These are phyloP conservation scores for Beauveria sp. DNA, from an alignment of 2,329 filamentous ascomycete genomes.

Conservation along the genomic window DNA sequence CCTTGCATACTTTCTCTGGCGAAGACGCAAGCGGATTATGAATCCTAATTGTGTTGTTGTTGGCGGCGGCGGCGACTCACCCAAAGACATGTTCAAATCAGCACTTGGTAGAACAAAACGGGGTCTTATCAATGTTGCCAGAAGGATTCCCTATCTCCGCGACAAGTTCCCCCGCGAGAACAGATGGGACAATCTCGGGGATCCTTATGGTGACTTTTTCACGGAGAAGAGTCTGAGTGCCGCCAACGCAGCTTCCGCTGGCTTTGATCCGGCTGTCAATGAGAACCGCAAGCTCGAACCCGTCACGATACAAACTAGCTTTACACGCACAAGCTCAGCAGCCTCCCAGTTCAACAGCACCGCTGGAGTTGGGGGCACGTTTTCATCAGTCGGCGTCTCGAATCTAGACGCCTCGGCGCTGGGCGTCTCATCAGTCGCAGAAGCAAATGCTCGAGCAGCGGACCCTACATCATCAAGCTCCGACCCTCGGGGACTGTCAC, in stretches of 20 bases:
- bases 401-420: background rate
- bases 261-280: background rate
- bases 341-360: background rate
- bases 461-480: background rate
- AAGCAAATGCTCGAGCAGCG: background rate
- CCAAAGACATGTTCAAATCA: background rate
- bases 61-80: background rate
- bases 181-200: conserved; percentile 4
- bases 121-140: background rate
- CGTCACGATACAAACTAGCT: conserved; percentile 1
- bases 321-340: background rate
- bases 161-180: background rate
- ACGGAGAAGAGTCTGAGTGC: background rate
- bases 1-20: conserved; percentile 3
- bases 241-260: no score
- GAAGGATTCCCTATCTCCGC: background rate
- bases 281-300: background rate
- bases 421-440: background rate
- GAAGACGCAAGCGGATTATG: background rate
- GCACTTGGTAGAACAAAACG: background rate
- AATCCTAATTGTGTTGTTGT: background rate
- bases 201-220: background rate
- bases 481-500: background rate
- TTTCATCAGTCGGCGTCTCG: background rate
- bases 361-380: background rate